Evolutionary conservation across 2,329 filamentous ascomycete genomes (phyloP).

Genomic region (Cytospora mali): DNA sequence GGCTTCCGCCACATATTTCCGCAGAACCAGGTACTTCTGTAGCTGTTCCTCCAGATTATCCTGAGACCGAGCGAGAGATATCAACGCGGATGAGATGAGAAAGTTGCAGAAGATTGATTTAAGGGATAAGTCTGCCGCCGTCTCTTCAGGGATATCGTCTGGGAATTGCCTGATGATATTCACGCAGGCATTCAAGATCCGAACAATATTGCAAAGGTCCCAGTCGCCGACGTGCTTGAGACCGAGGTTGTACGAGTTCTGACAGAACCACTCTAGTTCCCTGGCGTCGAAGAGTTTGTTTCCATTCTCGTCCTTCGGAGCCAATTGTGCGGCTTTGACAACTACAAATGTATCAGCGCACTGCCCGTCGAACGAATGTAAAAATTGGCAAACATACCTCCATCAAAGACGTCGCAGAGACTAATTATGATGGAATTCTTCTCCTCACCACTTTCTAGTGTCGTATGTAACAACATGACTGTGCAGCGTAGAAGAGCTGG

Average conservation of each 20-base stretch:
- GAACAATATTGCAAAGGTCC: conserved; percentile 54
- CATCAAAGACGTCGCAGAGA: conserved; percentile 55
- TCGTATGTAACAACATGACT: conserved; percentile 52
- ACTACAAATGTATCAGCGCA: conserved; percentile 36
- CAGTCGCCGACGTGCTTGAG: conserved; percentile 62
- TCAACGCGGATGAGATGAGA: conserved; percentile 56
- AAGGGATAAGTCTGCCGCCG: conserved; percentile 53
- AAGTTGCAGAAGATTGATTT: conserved; percentile 73
- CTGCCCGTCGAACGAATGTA: not conserved
- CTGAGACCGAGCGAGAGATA: conserved; percentile 55
- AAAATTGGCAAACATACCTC: conserved; percentile 39
- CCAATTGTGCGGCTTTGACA: conserved; percentile 44
- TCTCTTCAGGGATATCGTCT: conserved; percentile 44
- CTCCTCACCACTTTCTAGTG: conserved; percentile 41
- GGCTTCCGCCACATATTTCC: conserved; percentile 64
- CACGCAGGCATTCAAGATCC: conserved; percentile 59
- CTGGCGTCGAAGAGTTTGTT: conserved; percentile 57
- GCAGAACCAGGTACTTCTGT: conserved; percentile 63
- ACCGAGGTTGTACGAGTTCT: conserved; percentile 78
- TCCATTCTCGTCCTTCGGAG: conserved; percentile 43
- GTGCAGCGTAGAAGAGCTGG: conserved; percentile 66
- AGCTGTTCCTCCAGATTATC: conserved; percentile 54
- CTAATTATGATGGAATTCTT: conserved; percentile 43
- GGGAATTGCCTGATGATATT: conserved; percentile 56
- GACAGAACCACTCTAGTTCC: conserved; percentile 84